phyloP scores from a whole-genome alignment of 108 stramenopile genomes.

The Bacterosira constricta region DNA sequence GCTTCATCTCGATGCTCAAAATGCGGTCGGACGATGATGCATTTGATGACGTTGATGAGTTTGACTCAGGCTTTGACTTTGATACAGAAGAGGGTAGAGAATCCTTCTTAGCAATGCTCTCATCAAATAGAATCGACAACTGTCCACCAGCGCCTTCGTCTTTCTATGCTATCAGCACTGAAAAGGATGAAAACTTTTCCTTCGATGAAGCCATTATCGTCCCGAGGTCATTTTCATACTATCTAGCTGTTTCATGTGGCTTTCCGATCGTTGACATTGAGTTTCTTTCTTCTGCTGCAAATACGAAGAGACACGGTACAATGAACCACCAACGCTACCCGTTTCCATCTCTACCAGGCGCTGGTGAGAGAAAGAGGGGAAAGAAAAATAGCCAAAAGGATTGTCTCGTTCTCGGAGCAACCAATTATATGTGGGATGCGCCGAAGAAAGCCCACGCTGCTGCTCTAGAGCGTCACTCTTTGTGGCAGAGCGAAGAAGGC shows the following conservation, averaged over 20 bases:
- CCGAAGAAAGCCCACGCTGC: slow-evolving; percentile 43
- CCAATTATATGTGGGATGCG: slow-evolving; percentile 37
- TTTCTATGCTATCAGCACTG: slow-evolving; percentile 41
- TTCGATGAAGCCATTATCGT: slow-evolving; percentile 38
- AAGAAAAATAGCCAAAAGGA: neutral
- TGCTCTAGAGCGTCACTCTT: slow-evolving; percentile 13
- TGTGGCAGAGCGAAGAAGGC: slow-evolving; percentile 16
- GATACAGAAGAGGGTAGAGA: slow-evolving; percentile 25
- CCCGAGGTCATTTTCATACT: slow-evolving; percentile 47
- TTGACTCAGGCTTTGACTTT: slow-evolving; percentile 41
- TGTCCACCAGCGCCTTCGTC: slow-evolving; percentile 12
- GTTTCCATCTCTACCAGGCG: neutral
- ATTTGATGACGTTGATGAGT: slow-evolving; percentile 10
- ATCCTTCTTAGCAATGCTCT: slow-evolving; percentile 19
- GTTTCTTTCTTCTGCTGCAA: slow-evolving; percentile 28
- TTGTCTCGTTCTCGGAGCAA: slow-evolving; percentile 44
- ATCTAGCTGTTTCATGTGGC: slow-evolving; percentile 52
- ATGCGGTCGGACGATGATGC: neutral
- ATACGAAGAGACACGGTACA: neutral
- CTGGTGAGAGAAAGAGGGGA: neutral
- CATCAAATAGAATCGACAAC: slow-evolving; percentile 6
- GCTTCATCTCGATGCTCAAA: slow-evolving; percentile 27
- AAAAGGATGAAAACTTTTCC: slow-evolving; percentile 27
- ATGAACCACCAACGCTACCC: slow-evolving; percentile 13
- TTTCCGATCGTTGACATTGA: slow-evolving; percentile 41